A percentile compares a stretch with the other conserved stretches of the same genome.
Conservation (phyloP, 805 yeast species). For the Candida oleophila region DNA sequence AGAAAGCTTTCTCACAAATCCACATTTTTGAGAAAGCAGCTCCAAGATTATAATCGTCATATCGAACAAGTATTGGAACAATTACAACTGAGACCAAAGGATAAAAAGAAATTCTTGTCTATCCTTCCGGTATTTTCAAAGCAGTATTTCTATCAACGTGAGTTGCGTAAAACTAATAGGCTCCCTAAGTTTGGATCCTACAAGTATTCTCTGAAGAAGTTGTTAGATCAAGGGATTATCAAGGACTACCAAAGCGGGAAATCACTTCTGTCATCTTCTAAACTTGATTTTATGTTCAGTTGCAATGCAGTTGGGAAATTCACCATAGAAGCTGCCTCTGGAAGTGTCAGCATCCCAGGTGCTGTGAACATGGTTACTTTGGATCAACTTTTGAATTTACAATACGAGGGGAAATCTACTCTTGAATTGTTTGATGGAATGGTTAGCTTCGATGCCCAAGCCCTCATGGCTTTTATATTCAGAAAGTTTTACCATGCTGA, state of each 20-base stretch:
- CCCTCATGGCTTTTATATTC: conserved; percentile 67
- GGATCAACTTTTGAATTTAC: conserved; percentile 69
- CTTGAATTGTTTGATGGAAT: conserved; percentile 64
- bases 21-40: conserved; percentile 42
- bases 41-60: conserved; percentile 46
- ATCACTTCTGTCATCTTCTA: conserved; percentile 51
- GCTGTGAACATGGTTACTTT: conserved; percentile 58
- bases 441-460: conserved; percentile 67
- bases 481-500: conserved; percentile 67
- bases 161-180: conserved; percentile 62
- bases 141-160: conserved; percentile 74
- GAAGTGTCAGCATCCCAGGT: conserved; percentile 64
- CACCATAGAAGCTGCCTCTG: conserved; percentile 71
- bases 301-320: conserved; percentile 74
- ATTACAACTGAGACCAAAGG: conserved; percentile 32
- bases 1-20: conserved; percentile 46
- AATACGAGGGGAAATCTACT: conserved; percentile 61
- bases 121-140: conserved; percentile 59
- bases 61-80: conserved; percentile 43
- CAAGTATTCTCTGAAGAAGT: conserved; percentile 71
- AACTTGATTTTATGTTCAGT: conserved; percentile 70
- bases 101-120: conserved; percentile 47
- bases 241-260: conserved; percentile 52
- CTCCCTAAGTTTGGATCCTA: conserved; percentile 75
- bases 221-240: conserved; percentile 71